Conservation (phyloP, 2,329 filamentous ascomycete genomes). For the Plenodomus biglobosus region DNA sequence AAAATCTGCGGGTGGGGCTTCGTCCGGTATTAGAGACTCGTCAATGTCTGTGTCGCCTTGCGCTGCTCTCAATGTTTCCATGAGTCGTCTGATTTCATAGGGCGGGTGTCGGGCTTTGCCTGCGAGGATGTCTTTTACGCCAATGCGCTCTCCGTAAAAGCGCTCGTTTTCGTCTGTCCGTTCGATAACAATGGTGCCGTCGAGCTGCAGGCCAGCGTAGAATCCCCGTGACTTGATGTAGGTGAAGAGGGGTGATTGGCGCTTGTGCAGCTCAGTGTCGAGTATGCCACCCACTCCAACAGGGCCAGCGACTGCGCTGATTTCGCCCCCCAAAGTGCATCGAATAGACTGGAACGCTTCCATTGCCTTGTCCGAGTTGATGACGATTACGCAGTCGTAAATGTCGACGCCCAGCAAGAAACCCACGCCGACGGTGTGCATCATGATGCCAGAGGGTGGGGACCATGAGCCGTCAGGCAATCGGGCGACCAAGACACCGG, state of each 20-base stretch:
- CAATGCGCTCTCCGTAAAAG: constrained; percentile 73
- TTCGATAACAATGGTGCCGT: constrained; percentile 84
- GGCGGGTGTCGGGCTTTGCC: constrained; percentile 63
- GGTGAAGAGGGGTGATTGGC: constrained; percentile 72
- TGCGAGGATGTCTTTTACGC: constrained; percentile 63
- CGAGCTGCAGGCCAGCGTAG: constrained; percentile 82
- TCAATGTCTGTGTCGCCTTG: constrained; percentile 81
- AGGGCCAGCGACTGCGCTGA: constrained; percentile 75
- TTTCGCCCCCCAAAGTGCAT: constrained; percentile 78
- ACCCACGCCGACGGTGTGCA: constrained; percentile 85
- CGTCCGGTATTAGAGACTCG: constrained; percentile 63
- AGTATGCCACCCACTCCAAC: constrained; percentile 73
- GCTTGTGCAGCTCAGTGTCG: constrained; percentile 68
- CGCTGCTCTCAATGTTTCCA: constrained; percentile 83
- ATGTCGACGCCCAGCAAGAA: constrained; percentile 92
- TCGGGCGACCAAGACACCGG: constrained; percentile 80
- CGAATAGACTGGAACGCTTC: constrained; percentile 80
- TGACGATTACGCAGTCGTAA: constrained; percentile 92
- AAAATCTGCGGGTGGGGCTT: constrained; percentile 76
- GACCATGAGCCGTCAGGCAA: constrained; percentile 89
- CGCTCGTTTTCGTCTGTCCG: constrained; percentile 83
- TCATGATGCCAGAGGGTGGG: constrained; percentile 83
- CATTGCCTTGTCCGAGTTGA: constrained; percentile 82
- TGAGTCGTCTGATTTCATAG: constrained; percentile 60
- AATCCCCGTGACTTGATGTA: constrained; percentile 90